A percentile compares a stretch with the other conserved stretches of the same genome.
phyloP scores from a whole-genome alignment of 2,329 filamentous ascomycete species.

The Colletotrichum horii region DNA sequence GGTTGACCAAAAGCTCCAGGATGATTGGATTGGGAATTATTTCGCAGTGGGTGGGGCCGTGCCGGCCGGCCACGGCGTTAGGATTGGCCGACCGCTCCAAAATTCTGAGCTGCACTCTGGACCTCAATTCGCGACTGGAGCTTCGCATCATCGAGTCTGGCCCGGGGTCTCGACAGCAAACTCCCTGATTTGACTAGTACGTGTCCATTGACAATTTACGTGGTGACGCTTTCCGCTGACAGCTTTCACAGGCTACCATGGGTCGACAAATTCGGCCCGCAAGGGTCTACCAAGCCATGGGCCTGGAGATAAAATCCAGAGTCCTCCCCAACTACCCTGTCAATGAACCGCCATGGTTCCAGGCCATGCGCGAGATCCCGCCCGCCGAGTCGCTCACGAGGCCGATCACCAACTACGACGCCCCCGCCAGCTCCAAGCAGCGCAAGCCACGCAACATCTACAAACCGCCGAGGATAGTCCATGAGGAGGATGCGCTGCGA shows the following conservation, averaged over 20 bases:
- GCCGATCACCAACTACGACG: slow-evolving; percentile 54
- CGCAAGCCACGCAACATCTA: slow-evolving; percentile 78
- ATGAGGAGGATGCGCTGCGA: slow-evolving; percentile 84
- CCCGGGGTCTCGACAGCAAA: neutral
- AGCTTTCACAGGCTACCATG: slow-evolving; percentile 32
- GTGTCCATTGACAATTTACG: neutral
- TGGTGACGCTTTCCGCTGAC: neutral
- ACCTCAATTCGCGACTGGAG: neutral
- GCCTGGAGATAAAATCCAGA: slow-evolving; percentile 46
- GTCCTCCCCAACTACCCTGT: slow-evolving; percentile 38
- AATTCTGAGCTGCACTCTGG: slow-evolving; percentile 12
- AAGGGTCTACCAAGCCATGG: slow-evolving; percentile 51
- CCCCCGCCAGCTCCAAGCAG: slow-evolving; percentile 45
- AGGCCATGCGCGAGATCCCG: slow-evolving; percentile 56
- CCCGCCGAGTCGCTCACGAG: slow-evolving; percentile 64
- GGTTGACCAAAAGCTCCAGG: slow-evolving; percentile 8
- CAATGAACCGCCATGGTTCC: slow-evolving; percentile 53
- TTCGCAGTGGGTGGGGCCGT: slow-evolving; percentile 17
- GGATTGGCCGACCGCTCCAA: slow-evolving; percentile 23
- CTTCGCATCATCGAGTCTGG: neutral
- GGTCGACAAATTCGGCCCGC: slow-evolving; percentile 51
- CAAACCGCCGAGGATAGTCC: slow-evolving; percentile 77
- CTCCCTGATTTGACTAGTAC: neutral
- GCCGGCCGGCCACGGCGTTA: slow-evolving; percentile 11
- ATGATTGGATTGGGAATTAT: slow-evolving; percentile 16